Evolutionary conservation across 805 yeast genomes (phyloP).

Genomic region (Metschnikowia vanudenii): DNA sequence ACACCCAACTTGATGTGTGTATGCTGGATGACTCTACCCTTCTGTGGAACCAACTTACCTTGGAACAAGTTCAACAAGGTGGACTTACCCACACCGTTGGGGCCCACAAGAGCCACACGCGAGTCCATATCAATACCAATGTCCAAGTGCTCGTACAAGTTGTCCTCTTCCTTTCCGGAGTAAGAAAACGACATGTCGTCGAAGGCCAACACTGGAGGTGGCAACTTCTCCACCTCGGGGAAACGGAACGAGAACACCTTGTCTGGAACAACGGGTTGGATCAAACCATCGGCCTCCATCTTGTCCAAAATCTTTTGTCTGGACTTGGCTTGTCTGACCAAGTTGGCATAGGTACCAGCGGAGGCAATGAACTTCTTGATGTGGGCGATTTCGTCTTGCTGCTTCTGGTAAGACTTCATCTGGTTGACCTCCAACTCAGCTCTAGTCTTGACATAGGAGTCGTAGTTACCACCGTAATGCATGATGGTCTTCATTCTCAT

Average conservation of each 20-base stretch:
- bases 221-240: conserved; percentile 93
- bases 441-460: conserved; percentile 93
- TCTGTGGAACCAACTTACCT: conserved; percentile 85
- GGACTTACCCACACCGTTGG: conserved; percentile 99
- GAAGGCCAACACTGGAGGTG: conserved; percentile 97
- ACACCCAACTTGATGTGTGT: conserved; percentile 98
- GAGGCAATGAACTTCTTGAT: conserved; percentile 98
- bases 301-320: conserved; percentile 98
- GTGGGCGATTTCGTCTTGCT: conserved; percentile 98
- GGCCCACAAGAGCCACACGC: conserved; percentile 95
- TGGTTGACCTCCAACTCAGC: conserved; percentile 92
- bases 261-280: conserved; percentile 89
- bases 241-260: conserved; percentile 91
- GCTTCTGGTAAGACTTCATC: conserved; percentile 95
- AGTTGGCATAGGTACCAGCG: conserved; percentile 99
- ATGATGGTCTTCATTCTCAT: conserved; percentile 80
- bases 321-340: conserved; percentile 98
- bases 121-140: conserved; percentile 99
- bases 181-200: conserved; percentile 93
- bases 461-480: conserved; percentile 97
- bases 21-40: conserved; percentile 95
- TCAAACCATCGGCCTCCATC: conserved; percentile 99
- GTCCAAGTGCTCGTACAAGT: conserved; percentile 84
- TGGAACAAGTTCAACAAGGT: conserved; percentile 95
- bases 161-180: conserved; percentile 77